Evolutionary conservation across 495 filamentous ascomycete species (phyloP).

Genomic region (Astrocystis sublimbata): DNA sequence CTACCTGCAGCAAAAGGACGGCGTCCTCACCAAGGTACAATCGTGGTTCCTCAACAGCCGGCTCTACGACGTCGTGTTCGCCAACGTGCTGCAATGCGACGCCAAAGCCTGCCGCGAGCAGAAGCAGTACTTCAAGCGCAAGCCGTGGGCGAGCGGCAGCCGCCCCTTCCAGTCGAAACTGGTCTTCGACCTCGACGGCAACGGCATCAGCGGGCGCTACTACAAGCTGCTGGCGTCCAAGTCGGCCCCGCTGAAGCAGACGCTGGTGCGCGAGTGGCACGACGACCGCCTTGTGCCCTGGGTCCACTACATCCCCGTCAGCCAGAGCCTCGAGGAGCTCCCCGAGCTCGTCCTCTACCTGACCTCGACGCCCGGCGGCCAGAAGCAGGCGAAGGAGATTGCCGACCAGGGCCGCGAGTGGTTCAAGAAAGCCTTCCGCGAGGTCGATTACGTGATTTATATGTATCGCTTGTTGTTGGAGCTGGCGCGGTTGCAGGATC

Average conservation of each 20-base stretch:
- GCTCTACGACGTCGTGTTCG: slow-evolving; percentile 20
- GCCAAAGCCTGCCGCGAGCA: slow-evolving; percentile 20
- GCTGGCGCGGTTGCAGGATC: slow-evolving; percentile 40
- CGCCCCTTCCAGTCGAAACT: slow-evolving; percentile 26
- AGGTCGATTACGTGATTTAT: slow-evolving; percentile 44
- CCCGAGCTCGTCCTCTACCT: slow-evolving; percentile 46
- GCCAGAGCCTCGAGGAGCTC: slow-evolving; percentile 47
- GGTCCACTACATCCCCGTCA: slow-evolving; percentile 56
- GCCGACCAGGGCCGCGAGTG: slow-evolving; percentile 47
- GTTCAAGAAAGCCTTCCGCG: slow-evolving; percentile 40
- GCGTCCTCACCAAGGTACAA: background rate
- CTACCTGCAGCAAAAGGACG: slow-evolving; percentile 22
- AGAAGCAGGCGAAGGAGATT: slow-evolving; percentile 40
- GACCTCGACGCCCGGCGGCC: slow-evolving; percentile 34
- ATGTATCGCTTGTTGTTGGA: slow-evolving; percentile 49
- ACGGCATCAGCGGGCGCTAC: slow-evolving; percentile 54
- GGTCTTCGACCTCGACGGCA: slow-evolving; percentile 59
- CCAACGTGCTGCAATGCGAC: slow-evolving; percentile 26
- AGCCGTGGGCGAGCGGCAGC: slow-evolving; percentile 23
- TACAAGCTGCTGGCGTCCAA: slow-evolving; percentile 48
- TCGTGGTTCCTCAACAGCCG: slow-evolving; percentile 25
- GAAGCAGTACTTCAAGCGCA: slow-evolving; percentile 26
- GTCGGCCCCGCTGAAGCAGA: slow-evolving; percentile 49
- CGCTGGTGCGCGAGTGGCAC: slow-evolving; percentile 58
- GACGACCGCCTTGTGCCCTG: slow-evolving; percentile 56